phyloP scores from a whole-genome alignment of 352 stramenopile genomes.

The Pythium sukuiense region DNA sequence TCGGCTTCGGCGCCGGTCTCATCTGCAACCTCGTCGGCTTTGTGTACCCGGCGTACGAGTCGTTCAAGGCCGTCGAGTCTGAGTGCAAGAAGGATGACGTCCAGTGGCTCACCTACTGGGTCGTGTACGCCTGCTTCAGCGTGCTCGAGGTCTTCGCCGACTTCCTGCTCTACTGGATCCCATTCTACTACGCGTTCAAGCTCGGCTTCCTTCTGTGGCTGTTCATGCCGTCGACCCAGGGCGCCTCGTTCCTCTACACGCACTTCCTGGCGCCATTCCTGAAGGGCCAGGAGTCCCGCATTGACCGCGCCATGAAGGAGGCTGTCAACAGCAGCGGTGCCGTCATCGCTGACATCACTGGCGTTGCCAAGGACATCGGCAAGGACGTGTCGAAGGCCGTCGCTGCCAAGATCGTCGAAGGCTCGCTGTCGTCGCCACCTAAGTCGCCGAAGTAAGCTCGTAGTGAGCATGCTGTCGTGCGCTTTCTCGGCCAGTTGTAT shows the following conservation, averaged over 20 bases:
- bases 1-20: conserved; percentile 83
- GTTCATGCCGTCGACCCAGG: conserved; percentile 96
- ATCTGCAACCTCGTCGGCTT: conserved; percentile 87
- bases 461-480: not conserved
- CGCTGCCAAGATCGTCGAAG: conserved; percentile 74
- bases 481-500: conserved; percentile 23
- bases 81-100: conserved; percentile 80
- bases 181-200: conserved; percentile 99
- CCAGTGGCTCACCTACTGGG: conserved; percentile 97
- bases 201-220: conserved; percentile 96
- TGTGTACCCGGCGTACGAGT: conserved; percentile 79
- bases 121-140: conserved; percentile 97
- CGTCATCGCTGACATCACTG: conserved; percentile 80
- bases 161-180: conserved; percentile 97
- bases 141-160: conserved; percentile 97
- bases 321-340: conserved; percentile 68
- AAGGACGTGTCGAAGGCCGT: conserved; percentile 76
- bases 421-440: conserved; percentile 31
- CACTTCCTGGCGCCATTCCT: conserved; percentile 91
- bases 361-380: conserved; percentile 73
- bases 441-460: conserved; percentile 24
- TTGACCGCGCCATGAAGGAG: conserved; percentile 86
- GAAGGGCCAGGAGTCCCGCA: conserved; percentile 78
- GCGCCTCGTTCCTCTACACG: conserved; percentile 95
- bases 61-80: conserved; percentile 86